These are phyloP conservation scores for Schizosaccharomyces japonicus DNA, from an alignment of 805 yeast genomes.

Conservation along the genomic window DNA sequence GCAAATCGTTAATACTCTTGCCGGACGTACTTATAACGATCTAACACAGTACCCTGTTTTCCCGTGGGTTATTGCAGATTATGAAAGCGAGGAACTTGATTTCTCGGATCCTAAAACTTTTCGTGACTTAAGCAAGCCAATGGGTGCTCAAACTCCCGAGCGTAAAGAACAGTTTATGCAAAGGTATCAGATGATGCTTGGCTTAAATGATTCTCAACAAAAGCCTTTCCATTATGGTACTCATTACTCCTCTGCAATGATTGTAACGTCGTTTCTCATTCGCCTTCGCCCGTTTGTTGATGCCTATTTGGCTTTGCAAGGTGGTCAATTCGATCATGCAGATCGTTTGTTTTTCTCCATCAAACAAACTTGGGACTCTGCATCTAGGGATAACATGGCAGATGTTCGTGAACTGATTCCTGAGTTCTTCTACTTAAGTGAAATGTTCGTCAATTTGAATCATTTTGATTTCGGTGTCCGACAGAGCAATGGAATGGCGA, in stretches of 20 bases:
- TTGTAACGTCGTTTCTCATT: constrained; percentile 58
- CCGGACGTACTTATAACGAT: constrained; percentile 76
- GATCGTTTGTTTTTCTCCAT: constrained; percentile 58
- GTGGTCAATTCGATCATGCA: constrained; percentile 74
- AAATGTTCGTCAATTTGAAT: constrained; percentile 43
- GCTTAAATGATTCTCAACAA: constrained; percentile 31
- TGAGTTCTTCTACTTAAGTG: constrained; percentile 65
- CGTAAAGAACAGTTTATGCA: constrained; percentile 44
- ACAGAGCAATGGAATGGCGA: constrained; percentile 30
- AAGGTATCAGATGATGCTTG: constrained; percentile 44
- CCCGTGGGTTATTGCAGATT: constrained; percentile 78
- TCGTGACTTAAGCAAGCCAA: constrained; percentile 63
- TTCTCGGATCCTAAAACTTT: constrained; percentile 34
- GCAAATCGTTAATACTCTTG: constrained; percentile 56
- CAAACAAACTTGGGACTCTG: constrained; percentile 58
- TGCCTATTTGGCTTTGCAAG: constrained; percentile 55
- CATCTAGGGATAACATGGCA: constrained; percentile 55
- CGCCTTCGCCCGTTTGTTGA: constrained; percentile 61
- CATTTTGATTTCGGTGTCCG: constrained; percentile 43
- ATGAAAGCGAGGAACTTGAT: constrained; percentile 46
- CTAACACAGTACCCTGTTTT: constrained; percentile 76
- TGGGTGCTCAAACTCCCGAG: constrained; percentile 59
- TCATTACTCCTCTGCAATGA: constrained; percentile 84
- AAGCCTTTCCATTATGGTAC: constrained; percentile 86
- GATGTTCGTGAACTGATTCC: constrained; percentile 77